These are phyloP conservation scores for Torrubiella hemipterigena DNA, from an alignment of 2,329 filamentous ascomycete genomes.

Conservation along the genomic window DNA sequence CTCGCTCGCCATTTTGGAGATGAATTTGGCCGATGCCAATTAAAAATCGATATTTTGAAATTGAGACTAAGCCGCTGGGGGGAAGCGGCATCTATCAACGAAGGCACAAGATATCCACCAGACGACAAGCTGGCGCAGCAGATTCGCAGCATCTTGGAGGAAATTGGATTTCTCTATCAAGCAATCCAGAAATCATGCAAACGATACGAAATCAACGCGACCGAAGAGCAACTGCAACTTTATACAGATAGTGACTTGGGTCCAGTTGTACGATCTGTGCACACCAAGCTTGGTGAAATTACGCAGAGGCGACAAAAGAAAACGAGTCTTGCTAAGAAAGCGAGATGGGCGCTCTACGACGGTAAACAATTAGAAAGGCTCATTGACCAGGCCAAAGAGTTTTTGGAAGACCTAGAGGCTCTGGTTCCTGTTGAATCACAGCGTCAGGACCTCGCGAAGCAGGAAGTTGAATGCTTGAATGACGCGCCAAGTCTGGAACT, in stretches of 20 bases:
- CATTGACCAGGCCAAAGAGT: slow-evolving; percentile 10
- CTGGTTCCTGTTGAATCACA: slow-evolving; percentile 9
- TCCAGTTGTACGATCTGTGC: not conserved
- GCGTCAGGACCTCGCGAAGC: slow-evolving; percentile 8
- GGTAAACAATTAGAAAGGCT: slow-evolving; percentile 11
- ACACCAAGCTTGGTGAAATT: slow-evolving; percentile 1
- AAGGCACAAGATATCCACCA: slow-evolving; percentile 13
- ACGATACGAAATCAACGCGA: slow-evolving; percentile 10
- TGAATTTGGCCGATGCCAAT: slow-evolving; percentile 19
- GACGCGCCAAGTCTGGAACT: slow-evolving; percentile 11
- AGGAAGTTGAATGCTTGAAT: slow-evolving; percentile 13
- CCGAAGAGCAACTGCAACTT: too few species aligned
- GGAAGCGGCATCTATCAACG: slow-evolving; percentile 16
- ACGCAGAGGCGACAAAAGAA: slow-evolving; percentile 8
- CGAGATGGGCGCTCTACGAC: slow-evolving; percentile 13
- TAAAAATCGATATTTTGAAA: slow-evolving; percentile 18
- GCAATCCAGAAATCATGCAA: slow-evolving; percentile 4
- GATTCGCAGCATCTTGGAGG: slow-evolving; percentile 11
- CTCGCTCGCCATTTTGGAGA: slow-evolving; percentile 19
- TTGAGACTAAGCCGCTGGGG: slow-evolving; percentile 22
- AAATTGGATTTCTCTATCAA: slow-evolving; percentile 14
- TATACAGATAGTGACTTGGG: slow-evolving; percentile 8
- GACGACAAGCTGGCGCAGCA: slow-evolving; percentile 7
- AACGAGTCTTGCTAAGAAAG: slow-evolving; percentile 10
- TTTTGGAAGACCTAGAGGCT: slow-evolving; percentile 15